Percentiles rank a stretch among this genome's conserved stretches.
These are phyloP conservation scores for Canariomyces notabilis DNA, from an alignment of 2,329 filamentous ascomycete species.

Conservation along the genomic window DNA sequence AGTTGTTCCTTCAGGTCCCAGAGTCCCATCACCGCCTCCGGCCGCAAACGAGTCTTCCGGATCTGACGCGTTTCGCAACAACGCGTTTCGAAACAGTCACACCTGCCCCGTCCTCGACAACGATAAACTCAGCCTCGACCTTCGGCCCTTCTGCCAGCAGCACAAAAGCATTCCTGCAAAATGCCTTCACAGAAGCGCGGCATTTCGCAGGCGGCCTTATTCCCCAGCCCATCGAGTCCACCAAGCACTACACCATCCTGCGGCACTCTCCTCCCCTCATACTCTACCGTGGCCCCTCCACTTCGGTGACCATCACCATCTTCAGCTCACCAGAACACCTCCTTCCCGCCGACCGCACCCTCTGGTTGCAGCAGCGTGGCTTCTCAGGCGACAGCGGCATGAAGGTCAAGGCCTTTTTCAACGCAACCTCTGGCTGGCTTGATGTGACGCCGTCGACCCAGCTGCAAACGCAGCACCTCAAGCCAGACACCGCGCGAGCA, in stretches of 20 bases:
- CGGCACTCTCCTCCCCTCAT: conserved; percentile 61
- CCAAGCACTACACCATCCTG: conserved; percentile 60
- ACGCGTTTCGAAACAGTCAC: not conserved
- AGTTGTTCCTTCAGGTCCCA: conserved; percentile 4
- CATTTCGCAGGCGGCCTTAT: conserved; percentile 63
- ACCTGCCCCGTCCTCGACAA: conserved; percentile 2
- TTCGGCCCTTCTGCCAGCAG: conserved; percentile 12
- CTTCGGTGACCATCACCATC: conserved; percentile 59
- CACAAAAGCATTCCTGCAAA: conserved; percentile 38
- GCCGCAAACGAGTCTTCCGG: conserved; percentile 15
- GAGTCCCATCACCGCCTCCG: conserved; percentile 11
- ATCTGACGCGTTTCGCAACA: conserved; percentile 9
- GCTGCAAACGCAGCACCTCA: conserved; percentile 44
- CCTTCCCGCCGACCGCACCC: conserved; percentile 51
- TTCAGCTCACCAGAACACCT: conserved; percentile 50
- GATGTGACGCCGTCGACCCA: conserved; percentile 58
- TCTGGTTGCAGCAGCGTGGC: conserved; percentile 66
- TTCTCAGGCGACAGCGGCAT: conserved; percentile 66
- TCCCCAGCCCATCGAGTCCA: conserved; percentile 58
- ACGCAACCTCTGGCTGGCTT: conserved; percentile 56
- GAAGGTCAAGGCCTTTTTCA: conserved; percentile 58
- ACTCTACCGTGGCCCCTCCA: conserved; percentile 61
- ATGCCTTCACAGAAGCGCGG: conserved; percentile 52
- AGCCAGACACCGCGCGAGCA: conserved; percentile 54
- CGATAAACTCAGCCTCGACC: conserved; percentile 7